These are phyloP conservation scores for Monilinia fructigena DNA, from an alignment of 2,329 filamentous ascomycete genomes.

Conservation along the genomic window DNA sequence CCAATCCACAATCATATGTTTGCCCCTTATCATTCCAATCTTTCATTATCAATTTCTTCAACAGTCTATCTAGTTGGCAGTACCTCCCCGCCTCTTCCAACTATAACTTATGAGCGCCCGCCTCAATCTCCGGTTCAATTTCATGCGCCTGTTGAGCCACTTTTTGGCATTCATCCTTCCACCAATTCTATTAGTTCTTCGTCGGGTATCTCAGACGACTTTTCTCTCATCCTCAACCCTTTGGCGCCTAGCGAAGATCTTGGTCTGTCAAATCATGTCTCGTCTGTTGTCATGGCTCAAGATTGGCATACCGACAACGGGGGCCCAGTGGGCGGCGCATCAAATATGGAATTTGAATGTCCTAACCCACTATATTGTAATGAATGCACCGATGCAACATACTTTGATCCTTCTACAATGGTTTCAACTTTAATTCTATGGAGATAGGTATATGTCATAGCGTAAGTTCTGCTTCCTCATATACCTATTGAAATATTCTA, in stretches of 20 bases:
- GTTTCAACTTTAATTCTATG: background rate
- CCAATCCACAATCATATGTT: background rate
- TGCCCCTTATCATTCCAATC: background rate
- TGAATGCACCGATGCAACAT: background rate
- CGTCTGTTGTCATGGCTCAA: too few relatives aligned
- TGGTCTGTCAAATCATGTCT: background rate
- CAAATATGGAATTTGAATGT: background rate
- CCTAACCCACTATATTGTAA: background rate
- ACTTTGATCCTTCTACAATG: background rate
- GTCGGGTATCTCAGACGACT: background rate
- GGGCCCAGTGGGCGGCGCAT: too few relatives aligned
- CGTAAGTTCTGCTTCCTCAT: background rate
- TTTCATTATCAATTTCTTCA: background rate
- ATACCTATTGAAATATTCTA: background rate
- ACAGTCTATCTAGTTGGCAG: too few relatives aligned
- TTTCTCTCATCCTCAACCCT: background rate
- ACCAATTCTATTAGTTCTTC: background rate
- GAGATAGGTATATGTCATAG: background rate
- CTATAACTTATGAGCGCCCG: background rate
- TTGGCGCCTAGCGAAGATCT: background rate
- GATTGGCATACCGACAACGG: background rate
- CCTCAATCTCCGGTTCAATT: too few relatives aligned
- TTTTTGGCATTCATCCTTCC: background rate
- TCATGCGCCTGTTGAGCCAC: too few relatives aligned
- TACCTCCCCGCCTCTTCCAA: fast-evolving